phyloP scores from a whole-genome alignment of 2,329 filamentous ascomycete species.

The Calonectria hawksworthii region DNA sequence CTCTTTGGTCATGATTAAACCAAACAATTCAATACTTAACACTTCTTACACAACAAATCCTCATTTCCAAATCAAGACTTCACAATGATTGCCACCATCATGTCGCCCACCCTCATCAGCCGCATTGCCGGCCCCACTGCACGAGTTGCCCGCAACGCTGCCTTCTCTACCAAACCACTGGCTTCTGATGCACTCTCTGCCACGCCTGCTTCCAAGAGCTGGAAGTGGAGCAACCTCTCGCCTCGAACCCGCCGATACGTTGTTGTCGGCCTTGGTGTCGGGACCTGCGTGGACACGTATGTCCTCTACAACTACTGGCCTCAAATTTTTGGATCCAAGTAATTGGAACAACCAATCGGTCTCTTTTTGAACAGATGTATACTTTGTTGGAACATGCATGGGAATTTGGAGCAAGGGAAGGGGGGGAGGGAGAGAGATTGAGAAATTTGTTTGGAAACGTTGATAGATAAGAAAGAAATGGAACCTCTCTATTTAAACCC shows the following conservation, averaged over 20 bases:
- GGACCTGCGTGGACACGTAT: conserved; percentile 42
- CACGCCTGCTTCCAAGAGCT: conserved; percentile 14
- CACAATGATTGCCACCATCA: not conserved
- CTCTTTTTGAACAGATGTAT: not conserved
- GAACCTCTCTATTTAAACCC: not conserved
- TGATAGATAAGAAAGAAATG: not conserved
- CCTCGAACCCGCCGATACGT: conserved; percentile 45
- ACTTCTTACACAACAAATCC: not conserved
- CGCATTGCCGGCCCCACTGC: conserved; percentile 35
- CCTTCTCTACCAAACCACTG: conserved; percentile 41
- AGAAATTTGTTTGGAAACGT: not conserved
- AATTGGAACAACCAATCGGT: not conserved
- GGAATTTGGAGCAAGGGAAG: not conserved
- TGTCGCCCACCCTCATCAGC: conserved; percentile 37
- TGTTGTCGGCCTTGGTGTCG: conserved; percentile 34
- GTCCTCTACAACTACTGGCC: conserved; percentile 48
- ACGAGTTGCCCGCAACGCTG: conserved; percentile 30
- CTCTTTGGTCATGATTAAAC: not conserved
- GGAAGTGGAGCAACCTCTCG: conserved; percentile 47
- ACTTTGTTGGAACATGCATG: not conserved
- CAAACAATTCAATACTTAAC: not conserved
- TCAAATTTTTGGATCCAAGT: conserved; percentile 31
- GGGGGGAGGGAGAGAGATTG: not conserved
- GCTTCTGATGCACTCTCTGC: conserved; percentile 9
- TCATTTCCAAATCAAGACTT: not conserved